Evolutionary conservation across 192 early-diverging fungal genomes (phyloP).

Genomic region (Linnemannia exigua): DNA sequence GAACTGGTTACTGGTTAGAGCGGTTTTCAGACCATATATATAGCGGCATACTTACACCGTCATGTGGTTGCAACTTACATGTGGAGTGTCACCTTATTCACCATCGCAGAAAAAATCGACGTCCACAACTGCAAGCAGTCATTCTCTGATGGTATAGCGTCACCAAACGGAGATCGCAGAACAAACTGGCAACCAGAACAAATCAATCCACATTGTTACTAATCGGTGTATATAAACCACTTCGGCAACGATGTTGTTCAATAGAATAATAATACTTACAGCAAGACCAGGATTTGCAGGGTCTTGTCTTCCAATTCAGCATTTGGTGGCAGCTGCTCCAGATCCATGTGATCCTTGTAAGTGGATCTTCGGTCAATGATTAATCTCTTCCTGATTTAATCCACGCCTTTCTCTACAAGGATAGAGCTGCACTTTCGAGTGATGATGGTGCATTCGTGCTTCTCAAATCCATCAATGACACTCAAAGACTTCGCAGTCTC

Average conservation of each 20-base stretch:
- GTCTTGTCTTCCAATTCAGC: constrained; percentile 20
- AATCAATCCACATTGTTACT: not conserved
- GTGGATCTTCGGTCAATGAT: constrained; percentile 21
- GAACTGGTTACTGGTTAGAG: constrained; percentile 14
- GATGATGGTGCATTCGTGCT: constrained; percentile 26
- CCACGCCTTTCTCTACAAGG: constrained; percentile 23
- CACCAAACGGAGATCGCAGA: too few species aligned
- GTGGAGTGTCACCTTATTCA: constrained; percentile 23
- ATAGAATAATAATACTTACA: constrained; percentile 22
- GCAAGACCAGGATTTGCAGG: constrained; percentile 16
- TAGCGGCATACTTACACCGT: not conserved
- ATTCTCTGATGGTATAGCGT: constrained; percentile 32
- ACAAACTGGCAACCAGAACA: constrained; percentile 20
- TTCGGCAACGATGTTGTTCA: constrained; percentile 9
- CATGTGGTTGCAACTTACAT: constrained; percentile 19
- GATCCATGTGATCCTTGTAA: not conserved
- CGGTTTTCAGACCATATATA: not conserved
- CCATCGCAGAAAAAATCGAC: constrained; percentile 23
- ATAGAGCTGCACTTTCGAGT: constrained; percentile 14
- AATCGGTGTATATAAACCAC: too few species aligned
- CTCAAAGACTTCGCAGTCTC: constrained; percentile 29
- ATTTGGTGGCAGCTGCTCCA: constrained; percentile 10
- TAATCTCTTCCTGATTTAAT: constrained; percentile 10
- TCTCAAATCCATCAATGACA: constrained; percentile 28
- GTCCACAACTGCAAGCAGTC: constrained; percentile 26